Conservation (phyloP, 371 early-diverging fungal species). For the Conidiobolus incongruus region DNA sequence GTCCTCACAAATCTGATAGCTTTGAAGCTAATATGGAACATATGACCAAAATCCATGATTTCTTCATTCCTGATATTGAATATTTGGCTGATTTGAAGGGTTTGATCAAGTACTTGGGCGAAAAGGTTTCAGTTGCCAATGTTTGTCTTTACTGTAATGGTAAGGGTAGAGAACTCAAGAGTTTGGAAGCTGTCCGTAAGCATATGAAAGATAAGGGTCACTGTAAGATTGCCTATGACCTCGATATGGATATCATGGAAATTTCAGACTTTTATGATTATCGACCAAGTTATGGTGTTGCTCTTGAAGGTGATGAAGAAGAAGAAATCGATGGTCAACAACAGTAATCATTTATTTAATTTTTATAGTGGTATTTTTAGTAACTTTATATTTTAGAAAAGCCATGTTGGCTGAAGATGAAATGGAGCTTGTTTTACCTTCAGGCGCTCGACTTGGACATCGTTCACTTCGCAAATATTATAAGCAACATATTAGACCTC, state of each 20-base stretch:
- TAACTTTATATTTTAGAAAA: neutral
- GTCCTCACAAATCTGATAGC: slow-evolving; percentile 29
- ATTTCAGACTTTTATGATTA: slow-evolving; percentile 87
- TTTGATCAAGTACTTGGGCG: slow-evolving; percentile 71
- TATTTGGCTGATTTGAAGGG: slow-evolving; percentile 72
- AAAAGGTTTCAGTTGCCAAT: slow-evolving; percentile 81
- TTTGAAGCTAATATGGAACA: slow-evolving; percentile 78
- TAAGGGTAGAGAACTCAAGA: slow-evolving; percentile 57
- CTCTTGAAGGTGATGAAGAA: slow-evolving; percentile 25
- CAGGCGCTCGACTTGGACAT: slow-evolving; percentile 64
- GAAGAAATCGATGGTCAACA: slow-evolving; percentile 17
- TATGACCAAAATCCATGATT: slow-evolving; percentile 72
- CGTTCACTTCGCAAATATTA: slow-evolving; percentile 61
- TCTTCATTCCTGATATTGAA: slow-evolving; percentile 93
- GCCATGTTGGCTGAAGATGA: slow-evolving; percentile 28
- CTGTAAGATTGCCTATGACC: slow-evolving; percentile 78
- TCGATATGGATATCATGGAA: slow-evolving; percentile 73
- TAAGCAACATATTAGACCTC: slow-evolving; percentile 47
- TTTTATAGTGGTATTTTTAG: no score
- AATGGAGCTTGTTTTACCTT: slow-evolving; percentile 64
- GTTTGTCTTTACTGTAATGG: slow-evolving; percentile 89
- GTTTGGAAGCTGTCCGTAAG: slow-evolving; percentile 72
- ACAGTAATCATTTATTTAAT: no score
- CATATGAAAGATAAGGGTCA: slow-evolving; percentile 96
- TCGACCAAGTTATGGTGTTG: slow-evolving; percentile 31